These are phyloP conservation scores for Adiantum capillusveneris DNA, from an alignment of 75 land plant species.

Conservation along the genomic window DNA sequence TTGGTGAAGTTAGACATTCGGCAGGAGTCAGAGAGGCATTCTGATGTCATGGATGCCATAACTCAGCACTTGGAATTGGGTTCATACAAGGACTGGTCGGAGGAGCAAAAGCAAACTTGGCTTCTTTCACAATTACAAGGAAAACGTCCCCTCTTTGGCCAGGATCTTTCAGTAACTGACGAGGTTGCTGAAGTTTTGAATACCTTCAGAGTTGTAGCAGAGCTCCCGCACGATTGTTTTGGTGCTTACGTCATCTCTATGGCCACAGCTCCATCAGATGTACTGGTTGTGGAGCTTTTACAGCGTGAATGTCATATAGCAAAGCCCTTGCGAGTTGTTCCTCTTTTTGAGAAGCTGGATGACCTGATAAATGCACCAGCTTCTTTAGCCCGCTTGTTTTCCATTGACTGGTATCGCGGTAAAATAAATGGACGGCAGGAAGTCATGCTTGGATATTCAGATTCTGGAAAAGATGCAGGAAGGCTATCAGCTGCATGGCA, in stretches of 20 bases:
- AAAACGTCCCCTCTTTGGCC: conserved; percentile 83
- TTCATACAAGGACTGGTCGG: conserved; percentile 77
- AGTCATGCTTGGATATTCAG: conserved; percentile 95
- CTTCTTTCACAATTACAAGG: conserved; percentile 69
- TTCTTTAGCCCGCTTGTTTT: conserved; percentile 63
- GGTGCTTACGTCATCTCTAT: conserved; percentile 94
- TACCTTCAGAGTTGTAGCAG: conserved; percentile 75
- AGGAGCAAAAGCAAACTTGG: conserved; percentile 73
- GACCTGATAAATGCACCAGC: conserved; percentile 90
- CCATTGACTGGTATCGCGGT: conserved; percentile 80
- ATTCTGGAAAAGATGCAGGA: conserved; percentile 96
- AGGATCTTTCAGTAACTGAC: conserved; percentile 73
- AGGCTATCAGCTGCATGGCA: conserved; percentile 88
- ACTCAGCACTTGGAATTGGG: conserved; percentile 72
- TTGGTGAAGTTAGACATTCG: conserved; percentile 82
- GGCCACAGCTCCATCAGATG: conserved; percentile 95
- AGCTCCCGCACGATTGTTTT: conserved; percentile 70
- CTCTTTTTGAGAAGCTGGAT: conserved; percentile 86
- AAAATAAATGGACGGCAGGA: conserved; percentile 88
- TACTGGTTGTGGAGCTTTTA: conserved; percentile 78
- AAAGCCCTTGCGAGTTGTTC: conserved; percentile 75
- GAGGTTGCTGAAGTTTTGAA: conserved; percentile 76
- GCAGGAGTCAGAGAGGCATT: conserved; percentile 90
- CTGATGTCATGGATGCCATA: conserved; percentile 84
- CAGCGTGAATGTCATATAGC: conserved; percentile 74